Evolutionary conservation across 768 basidiomycete genomes (phyloP).

Genomic region (Crucibulum laeve): DNA sequence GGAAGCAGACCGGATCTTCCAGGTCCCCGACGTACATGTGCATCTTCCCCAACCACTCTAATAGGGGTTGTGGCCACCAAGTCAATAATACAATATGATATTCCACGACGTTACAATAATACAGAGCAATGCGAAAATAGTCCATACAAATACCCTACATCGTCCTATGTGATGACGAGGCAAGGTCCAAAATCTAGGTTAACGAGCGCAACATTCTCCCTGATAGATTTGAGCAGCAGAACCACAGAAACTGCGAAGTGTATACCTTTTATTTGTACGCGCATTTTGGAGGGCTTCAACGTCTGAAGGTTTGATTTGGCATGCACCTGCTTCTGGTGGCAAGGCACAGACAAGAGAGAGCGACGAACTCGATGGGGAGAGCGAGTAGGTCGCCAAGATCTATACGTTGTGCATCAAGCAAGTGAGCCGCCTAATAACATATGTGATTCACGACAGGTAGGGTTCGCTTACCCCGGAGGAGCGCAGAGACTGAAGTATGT

Average conservation of each 20-base stretch:
- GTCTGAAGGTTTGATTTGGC: constrained; percentile 28
- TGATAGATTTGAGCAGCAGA: constrained; percentile 12
- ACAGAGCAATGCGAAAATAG: not conserved
- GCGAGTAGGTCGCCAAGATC: constrained; percentile 60
- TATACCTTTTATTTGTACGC: constrained; percentile 36
- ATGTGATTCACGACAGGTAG: constrained; percentile 3
- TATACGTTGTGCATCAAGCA: constrained; percentile 16
- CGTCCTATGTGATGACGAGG: constrained; percentile 49
- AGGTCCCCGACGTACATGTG: no score
- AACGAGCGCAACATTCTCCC: constrained; percentile 46
- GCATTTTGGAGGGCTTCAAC: constrained; percentile 42
- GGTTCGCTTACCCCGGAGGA: constrained; percentile 49
- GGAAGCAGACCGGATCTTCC: no score
- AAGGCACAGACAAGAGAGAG: constrained; percentile 56
- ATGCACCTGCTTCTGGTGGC: constrained; percentile 35
- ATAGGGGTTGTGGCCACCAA: no score
- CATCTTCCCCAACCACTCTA: no score
- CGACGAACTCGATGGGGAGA: constrained; percentile 57
- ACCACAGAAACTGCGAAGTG: not conserved
- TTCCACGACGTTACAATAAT: constrained; percentile 1
- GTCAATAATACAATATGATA: no score
- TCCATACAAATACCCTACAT: constrained; percentile 3
- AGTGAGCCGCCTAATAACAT: constrained; percentile 5
- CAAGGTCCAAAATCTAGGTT: constrained; percentile 49
- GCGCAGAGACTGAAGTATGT: constrained; percentile 54